Conservation (phyloP, 352 stramenopile genomes). For the Phytophthora pini region DNA sequence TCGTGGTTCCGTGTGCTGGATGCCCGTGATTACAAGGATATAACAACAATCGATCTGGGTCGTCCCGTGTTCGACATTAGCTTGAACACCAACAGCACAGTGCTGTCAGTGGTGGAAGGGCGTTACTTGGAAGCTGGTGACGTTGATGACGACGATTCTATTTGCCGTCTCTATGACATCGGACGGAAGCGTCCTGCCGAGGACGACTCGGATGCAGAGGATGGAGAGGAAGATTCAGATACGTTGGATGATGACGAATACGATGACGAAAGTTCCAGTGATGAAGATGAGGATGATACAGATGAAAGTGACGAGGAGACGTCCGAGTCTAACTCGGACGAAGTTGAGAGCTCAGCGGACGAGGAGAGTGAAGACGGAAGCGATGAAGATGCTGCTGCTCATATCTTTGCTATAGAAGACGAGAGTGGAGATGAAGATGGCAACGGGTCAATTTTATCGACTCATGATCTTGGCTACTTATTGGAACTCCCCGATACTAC, state of each 20-base stretch:
- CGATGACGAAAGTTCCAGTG: constrained; percentile 68
- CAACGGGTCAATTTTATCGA: constrained; percentile 51
- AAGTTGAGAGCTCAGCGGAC: constrained; percentile 39
- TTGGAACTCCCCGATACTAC: constrained; percentile 73
- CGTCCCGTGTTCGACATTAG: constrained; percentile 78
- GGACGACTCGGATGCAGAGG: constrained; percentile 89
- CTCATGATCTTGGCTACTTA: constrained; percentile 69
- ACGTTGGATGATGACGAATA: constrained; percentile 83
- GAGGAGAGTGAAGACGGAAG: constrained; percentile 37
- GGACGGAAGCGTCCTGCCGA: constrained; percentile 84
- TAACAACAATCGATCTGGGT: constrained; percentile 83
- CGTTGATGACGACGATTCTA: constrained; percentile 73
- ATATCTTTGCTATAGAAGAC: constrained; percentile 35
- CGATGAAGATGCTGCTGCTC: constrained; percentile 25
- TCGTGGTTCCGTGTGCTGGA: constrained; percentile 89
- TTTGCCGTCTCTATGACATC: constrained; percentile 89
- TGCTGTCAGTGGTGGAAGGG: constrained; percentile 79
- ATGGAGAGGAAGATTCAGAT: constrained; percentile 72
- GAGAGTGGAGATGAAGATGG: constrained; percentile 49
- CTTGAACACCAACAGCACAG: constrained; percentile 68
- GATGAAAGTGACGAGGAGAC: constrained; percentile 51
- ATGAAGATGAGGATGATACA: constrained; percentile 59
- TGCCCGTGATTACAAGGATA: constrained; percentile 84
- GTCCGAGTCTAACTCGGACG: constrained; percentile 32
- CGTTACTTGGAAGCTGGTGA: constrained; percentile 68